Conservation (phyloP, 2,329 filamentous ascomycete species). For the Cercospora zeae-maydis region DNA sequence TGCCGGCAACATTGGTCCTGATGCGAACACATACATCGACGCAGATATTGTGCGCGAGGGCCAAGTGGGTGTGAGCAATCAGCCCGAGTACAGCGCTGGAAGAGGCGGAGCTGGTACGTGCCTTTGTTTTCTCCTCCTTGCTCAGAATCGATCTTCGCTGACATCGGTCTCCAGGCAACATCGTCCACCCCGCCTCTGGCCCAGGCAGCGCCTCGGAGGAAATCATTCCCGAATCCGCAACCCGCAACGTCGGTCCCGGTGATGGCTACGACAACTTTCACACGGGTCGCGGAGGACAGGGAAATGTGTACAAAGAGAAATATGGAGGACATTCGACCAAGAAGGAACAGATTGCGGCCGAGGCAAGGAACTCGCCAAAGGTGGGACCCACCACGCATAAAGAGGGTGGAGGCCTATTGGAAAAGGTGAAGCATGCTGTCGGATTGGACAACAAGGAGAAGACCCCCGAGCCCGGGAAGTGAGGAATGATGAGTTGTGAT, state of each 20-base stretch:
- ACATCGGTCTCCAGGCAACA: slow-evolving; percentile 13
- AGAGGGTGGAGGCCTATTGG: slow-evolving; percentile 35
- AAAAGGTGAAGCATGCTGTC: slow-evolving; percentile 44
- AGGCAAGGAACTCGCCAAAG: slow-evolving; percentile 1
- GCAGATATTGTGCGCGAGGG: slow-evolving; percentile 48
- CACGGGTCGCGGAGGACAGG: slow-evolving; percentile 48
- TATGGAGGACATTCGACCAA: slow-evolving; percentile 45
- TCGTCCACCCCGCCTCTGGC: slow-evolving; percentile 11
- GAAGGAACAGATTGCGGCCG: slow-evolving; percentile 28
- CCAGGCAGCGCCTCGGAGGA: slow-evolving; percentile 36
- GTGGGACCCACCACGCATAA: background rate
- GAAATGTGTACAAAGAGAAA: slow-evolving; percentile 49
- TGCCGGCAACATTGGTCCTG: slow-evolving; percentile 55
- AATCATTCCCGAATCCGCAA: slow-evolving; percentile 44
- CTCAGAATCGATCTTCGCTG: slow-evolving; percentile 26
- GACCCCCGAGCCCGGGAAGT: slow-evolving; percentile 18
- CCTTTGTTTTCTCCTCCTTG: slow-evolving; percentile 34
- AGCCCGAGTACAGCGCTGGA: slow-evolving; percentile 40
- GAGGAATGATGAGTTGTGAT: background rate
- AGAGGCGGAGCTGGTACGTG: slow-evolving; percentile 42
- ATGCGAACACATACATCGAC: slow-evolving; percentile 46
- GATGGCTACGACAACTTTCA: slow-evolving; percentile 45
- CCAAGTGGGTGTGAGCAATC: slow-evolving; percentile 37
- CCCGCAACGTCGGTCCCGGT: slow-evolving; percentile 28
- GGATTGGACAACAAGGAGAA: slow-evolving; percentile 30